Base-by-base conservation (phyloP, 2,329 filamentous ascomycete genomes). In the Dactylonectria estremocensis region DNA sequence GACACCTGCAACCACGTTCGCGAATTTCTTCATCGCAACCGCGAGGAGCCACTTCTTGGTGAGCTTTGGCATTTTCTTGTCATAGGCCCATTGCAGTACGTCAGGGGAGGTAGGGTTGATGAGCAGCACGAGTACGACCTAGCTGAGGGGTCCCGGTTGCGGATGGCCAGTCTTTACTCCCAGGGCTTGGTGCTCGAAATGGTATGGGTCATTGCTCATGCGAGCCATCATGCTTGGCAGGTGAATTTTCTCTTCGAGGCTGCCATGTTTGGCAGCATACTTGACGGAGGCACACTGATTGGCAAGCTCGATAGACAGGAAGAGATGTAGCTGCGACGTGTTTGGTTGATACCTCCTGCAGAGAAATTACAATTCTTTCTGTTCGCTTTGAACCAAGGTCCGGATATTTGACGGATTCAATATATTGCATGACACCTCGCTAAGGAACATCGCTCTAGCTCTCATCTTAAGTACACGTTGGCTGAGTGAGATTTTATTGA, bases 241-340 rank as follows among this genome's bases (percentile, higher is more conserved):
- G 69, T 79, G 2, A 79, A 79, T 35, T 71, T 73, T 14, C 24
- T 79, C 9, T 78, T 79, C 13, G 77, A 79, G 56, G 77, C 77
- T 3, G 77, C 77, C 49, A 79, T 79, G 77, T 79, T 78, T 71
- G 77, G 77, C 16, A 79, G 77, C 11, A 73, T 79, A 28, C 71
- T 79, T 2, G 77, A 79, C 28, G 73, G 74, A 0, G 77, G 77
- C 5, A 67, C 69, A 20, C 40, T 79, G 53, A 70, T 70, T 6
- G 77, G 77, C 43, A 79, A 79, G 61, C 69, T 79, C 3, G 77
- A 79, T 53, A 66, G 77, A 16, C 67, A 74, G 46, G 72, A 74
- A 9, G 69, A 72, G 58, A 40, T 14, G 24, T 33, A 43, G 40
- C n/a, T 8, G 16, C n/a, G 5, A 14, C 40, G 8, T 7, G 16